Evolutionary conservation across 768 basidiomycete genomes (phyloP).

Genomic region (Ramaria sp.): DNA sequence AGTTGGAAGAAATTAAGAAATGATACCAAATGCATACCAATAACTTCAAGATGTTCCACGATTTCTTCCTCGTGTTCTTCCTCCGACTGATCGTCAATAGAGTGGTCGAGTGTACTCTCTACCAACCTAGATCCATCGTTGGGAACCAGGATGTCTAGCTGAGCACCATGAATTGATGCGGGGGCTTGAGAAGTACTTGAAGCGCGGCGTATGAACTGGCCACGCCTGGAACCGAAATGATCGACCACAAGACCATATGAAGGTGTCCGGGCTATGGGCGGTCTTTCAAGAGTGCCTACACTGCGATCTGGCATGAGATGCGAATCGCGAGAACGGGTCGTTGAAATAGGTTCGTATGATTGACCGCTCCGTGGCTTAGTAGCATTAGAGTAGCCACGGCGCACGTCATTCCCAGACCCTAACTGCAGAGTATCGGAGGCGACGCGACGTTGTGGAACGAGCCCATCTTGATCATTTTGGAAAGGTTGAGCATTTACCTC

Average conservation of each 20-base stretch:
- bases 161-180: slow-evolving; percentile 21
- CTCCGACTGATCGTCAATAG: slow-evolving; percentile 16
- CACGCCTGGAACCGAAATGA: not conserved
- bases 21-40: slow-evolving; percentile 33
- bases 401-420: too few species aligned
- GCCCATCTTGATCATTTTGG: too few species aligned
- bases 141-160: slow-evolving; percentile 29
- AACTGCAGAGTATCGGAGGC: too few species aligned
- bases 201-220: not conserved
- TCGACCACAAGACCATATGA: not conserved
- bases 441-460: too few species aligned
- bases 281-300: too few species aligned
- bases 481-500: not conserved
- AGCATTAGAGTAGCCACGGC: too few species aligned
- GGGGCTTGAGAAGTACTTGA: not conserved
- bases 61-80: slow-evolving; percentile 52
- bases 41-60: slow-evolving; percentile 75
- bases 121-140: slow-evolving; percentile 26
- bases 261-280: too few species aligned
- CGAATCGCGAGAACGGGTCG: too few species aligned
- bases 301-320: too few species aligned
- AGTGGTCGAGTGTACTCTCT: slow-evolving; percentile 35
- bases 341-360: not conserved
- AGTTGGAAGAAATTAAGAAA: slow-evolving; percentile 3
- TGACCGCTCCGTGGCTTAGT: too few species aligned